phyloP scores from a whole-genome alignment of 495 filamentous ascomycete genomes.

The Glonium stellatum region DNA sequence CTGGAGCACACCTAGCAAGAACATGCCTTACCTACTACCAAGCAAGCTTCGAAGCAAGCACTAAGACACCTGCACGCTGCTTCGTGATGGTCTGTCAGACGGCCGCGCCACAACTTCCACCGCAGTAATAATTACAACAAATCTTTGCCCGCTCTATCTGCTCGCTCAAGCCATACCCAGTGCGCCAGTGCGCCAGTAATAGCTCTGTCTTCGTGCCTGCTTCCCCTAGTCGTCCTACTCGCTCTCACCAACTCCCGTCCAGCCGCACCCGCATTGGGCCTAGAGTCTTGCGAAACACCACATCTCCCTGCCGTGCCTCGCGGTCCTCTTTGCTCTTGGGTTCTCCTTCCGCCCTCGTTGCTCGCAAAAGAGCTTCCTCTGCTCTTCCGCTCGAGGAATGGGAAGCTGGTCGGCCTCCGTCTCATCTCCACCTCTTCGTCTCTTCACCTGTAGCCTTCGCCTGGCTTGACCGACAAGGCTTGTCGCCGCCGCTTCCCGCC shows the following conservation, averaged over 20 bases:
- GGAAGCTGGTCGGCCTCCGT: constrained; percentile 5
- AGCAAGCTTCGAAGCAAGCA: too few relatives aligned
- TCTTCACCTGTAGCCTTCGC: neutral
- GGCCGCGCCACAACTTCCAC: too few relatives aligned
- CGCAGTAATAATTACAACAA: too few relatives aligned
- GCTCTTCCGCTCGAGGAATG: constrained; percentile 7
- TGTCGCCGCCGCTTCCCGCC: neutral
- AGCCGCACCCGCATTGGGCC: neutral
- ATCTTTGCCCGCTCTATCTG: too few relatives aligned
- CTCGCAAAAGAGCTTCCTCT: neutral
- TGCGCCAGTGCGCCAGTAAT: too few relatives aligned
- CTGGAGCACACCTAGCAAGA: too few relatives aligned
- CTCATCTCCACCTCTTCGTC: neutral
- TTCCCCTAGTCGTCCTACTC: neutral
- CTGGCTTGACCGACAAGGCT: neutral
- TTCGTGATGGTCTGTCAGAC: too few relatives aligned
- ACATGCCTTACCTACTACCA: too few relatives aligned
- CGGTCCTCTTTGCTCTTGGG: neutral
- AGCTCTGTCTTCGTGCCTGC: neutral
- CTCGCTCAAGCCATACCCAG: too few relatives aligned
- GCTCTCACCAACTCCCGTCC: neutral
- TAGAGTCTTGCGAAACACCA: neutral
- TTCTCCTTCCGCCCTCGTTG: neutral
- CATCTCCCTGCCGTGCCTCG: neutral
- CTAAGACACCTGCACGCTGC: too few relatives aligned